Conservation (phyloP, 768 basidiomycete species). For the Tylopilus intermedius region DNA sequence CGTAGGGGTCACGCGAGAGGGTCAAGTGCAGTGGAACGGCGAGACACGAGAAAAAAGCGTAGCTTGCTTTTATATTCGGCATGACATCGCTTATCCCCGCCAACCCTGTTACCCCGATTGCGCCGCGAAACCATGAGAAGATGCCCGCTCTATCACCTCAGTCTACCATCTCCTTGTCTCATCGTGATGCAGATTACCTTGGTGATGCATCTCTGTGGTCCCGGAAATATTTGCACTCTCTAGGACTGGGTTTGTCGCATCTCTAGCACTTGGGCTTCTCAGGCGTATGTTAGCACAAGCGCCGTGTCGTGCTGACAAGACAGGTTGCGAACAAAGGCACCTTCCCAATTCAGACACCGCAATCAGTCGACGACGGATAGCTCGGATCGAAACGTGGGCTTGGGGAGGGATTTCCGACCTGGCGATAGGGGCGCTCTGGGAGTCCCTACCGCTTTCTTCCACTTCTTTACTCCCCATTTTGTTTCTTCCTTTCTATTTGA, state of each 20-base stretch:
- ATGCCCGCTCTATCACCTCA: slow-evolving; percentile 5
- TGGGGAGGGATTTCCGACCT: neutral
- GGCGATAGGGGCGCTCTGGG: neutral
- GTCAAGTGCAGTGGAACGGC: neutral
- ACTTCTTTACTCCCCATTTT: neutral
- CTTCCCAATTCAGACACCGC: neutral
- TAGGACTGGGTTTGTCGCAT: no score
- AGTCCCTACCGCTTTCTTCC: neutral
- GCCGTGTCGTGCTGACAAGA: neutral
- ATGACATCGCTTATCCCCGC: slow-evolving; percentile 4
- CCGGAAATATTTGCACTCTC: neutral
- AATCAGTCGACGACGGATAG: neutral
- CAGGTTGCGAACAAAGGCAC: neutral
- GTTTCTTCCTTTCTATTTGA: neutral
- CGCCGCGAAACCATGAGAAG: neutral
- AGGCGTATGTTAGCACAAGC: neutral
- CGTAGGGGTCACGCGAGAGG: neutral
- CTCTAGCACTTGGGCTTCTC: no score
- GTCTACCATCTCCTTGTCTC: neutral
- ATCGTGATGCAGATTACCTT: neutral
- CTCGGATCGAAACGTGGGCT: neutral
- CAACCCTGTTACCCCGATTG: slow-evolving; percentile 1
- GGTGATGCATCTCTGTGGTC: neutral
- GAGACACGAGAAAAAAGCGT: neutral
- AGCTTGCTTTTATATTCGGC: slow-evolving; percentile 1